Base-by-base conservation (phyloP, 768 basidiomycete species). In the Pilatotrama ljubarskyi region DNA sequence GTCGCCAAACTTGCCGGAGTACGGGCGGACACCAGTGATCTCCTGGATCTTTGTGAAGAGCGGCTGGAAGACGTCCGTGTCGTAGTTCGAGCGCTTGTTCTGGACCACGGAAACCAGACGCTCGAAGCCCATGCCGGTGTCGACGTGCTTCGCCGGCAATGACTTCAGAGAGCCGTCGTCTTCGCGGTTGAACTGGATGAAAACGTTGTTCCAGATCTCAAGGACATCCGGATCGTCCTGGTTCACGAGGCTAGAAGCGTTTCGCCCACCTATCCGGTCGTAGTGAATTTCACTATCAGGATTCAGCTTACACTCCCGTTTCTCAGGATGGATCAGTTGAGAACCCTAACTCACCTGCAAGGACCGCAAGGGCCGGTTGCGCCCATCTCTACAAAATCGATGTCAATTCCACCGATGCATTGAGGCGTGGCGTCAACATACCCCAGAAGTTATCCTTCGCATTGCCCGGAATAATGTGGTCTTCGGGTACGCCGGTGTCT, bases 391-490 rank as follows among this genome's bases (percentile, higher is more conserved):
- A 65, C 15, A n/a, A 47, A 43, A 26, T 9, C 11, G 17, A 53
- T 17, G 41, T 36, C 3, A 63, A 29, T 13, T 59, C 62, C 48
- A 43, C 14, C 26, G 14, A 36, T n/a, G 40, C 6, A 3, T 32
- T 55, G 69, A 40, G 36, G 47, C 22, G 55, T 22, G 37, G 38
- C 51, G 48, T 55, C 38, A 7, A 73, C 84, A 48, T 74, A 94
- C 95, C 96, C 97, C 97, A 99, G 72, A 99, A 98, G 76, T 99
- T 99, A 73, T 98, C 95, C 73, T 97, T 97, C 5, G 93, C 90
- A 69, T 90, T 93, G 56, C 95, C 95, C 7, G 97, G 91, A 51
- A 99, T 77, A 62, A 99, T 90, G 67, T 95, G 95, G 62, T 90
- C 88, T 63, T 95, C 94, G 0, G 86, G 70, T 22, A 98, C 87